Evolutionary conservation across 2,329 filamentous ascomycete genomes (phyloP).

Genomic region (Pestalotiopsis fici): DNA sequence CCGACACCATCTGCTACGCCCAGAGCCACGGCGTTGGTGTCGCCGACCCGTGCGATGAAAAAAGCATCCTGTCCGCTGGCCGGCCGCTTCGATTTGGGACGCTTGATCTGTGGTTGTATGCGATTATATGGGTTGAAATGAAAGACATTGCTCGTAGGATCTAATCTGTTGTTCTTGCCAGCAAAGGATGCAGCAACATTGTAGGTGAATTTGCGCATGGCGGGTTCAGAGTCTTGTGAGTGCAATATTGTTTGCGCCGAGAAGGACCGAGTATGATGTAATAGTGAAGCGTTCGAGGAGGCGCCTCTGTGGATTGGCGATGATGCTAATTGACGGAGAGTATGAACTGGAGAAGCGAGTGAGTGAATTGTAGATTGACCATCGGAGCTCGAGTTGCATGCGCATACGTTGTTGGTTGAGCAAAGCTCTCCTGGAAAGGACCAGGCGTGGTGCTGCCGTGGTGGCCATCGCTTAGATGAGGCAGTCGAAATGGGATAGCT

Average conservation of each 20-base stretch:
- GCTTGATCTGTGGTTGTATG: constrained; percentile 52
- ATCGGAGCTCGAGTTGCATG: not conserved
- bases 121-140: constrained; percentile 69
- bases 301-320: constrained; percentile 7
- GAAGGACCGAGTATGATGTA: constrained; percentile 19
- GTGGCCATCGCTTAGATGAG: constrained; percentile 11
- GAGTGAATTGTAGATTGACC: not conserved
- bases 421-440: constrained; percentile 7
- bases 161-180: constrained; percentile 69
- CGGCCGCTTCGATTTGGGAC: constrained; percentile 62
- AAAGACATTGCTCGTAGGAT: constrained; percentile 69
- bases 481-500: constrained; percentile 5
- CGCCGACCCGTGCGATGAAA: constrained; percentile 82
- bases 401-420: constrained; percentile 7
- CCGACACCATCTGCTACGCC: constrained; percentile 94
- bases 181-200: constrained; percentile 75
- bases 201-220: constrained; percentile 56
- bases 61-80: constrained; percentile 94
- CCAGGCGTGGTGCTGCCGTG: constrained; percentile 10
- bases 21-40: constrained; percentile 72
- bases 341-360: not conserved
- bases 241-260: constrained; percentile 21
- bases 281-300: constrained; percentile 1
- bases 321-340: not conserved
- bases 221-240: constrained; percentile 19